Percentiles rank a stretch among this genome's conserved stretches.
phyloP scores from a whole-genome alignment of 2,329 filamentous ascomycete species.

The Akanthomyces dipterigenus region DNA sequence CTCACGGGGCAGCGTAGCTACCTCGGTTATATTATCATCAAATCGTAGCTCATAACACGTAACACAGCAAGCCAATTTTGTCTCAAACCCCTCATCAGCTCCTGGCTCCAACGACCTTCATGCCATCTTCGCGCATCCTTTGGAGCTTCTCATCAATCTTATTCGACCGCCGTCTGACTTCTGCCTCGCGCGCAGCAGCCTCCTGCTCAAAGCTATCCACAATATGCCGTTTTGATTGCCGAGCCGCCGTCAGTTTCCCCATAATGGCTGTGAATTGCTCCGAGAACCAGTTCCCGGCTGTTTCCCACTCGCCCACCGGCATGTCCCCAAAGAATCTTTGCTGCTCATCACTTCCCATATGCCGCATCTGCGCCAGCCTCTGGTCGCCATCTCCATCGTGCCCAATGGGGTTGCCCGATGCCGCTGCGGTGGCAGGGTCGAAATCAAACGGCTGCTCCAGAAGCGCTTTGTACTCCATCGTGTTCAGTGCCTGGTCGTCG shows the following conservation, averaged over 20 bases:
- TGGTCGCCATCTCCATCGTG: background rate
- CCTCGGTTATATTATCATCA: background rate
- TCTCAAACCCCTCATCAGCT: background rate
- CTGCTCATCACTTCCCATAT: slow-evolving; percentile 39
- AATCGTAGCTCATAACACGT: slow-evolving; percentile 8
- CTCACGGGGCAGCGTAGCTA: background rate
- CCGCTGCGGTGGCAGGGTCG: slow-evolving; percentile 44
- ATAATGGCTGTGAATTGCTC: slow-evolving; percentile 46
- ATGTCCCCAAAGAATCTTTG: slow-evolving; percentile 46
- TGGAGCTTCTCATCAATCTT: slow-evolving; percentile 48
- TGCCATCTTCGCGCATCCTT: slow-evolving; percentile 50
- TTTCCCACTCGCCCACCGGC: slow-evolving; percentile 51
- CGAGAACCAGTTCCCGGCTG: slow-evolving; percentile 54
- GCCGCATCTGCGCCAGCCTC: slow-evolving; percentile 44
- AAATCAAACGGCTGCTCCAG: slow-evolving; percentile 49
- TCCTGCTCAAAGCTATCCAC: slow-evolving; percentile 48
- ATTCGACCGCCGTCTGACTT: slow-evolving; percentile 45
- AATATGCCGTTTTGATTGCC: slow-evolving; percentile 42
- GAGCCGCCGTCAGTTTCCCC: slow-evolving; percentile 39
- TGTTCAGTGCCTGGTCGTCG: slow-evolving; percentile 47
- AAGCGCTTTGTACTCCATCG: slow-evolving; percentile 47
- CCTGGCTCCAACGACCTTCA: slow-evolving; percentile 46
- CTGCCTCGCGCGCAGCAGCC: slow-evolving; percentile 47
- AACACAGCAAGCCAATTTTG: background rate
- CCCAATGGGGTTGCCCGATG: slow-evolving; percentile 28